Conservation (phyloP, 495 filamentous ascomycete species). For the Clohesyomyces aquaticus region DNA sequence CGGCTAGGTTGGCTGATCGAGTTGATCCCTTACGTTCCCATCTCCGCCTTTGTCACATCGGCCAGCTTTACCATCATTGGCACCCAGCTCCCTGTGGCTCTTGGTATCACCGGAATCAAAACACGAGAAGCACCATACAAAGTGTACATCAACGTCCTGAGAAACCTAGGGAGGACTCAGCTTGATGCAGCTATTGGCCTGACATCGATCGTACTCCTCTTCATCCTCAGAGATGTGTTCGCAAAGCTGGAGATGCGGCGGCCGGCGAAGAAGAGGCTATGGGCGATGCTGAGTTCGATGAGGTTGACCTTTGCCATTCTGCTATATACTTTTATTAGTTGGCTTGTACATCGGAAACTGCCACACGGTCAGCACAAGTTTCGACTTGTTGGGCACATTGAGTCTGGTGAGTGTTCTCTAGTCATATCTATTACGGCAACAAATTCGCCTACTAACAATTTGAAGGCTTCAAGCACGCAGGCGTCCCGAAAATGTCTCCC, state of each 20-base stretch:
- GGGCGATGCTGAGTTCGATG: conserved; percentile 14
- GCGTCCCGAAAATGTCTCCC: conserved; percentile 10
- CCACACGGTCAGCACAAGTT: conserved; percentile 5
- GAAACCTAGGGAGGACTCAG: neutral
- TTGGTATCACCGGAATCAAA: conserved; percentile 23
- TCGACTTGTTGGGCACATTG: conserved; percentile 19
- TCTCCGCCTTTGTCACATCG: conserved; percentile 25
- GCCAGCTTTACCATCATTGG: conserved; percentile 23
- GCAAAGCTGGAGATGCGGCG: conserved; percentile 13
- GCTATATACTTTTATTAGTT: conserved; percentile 24
- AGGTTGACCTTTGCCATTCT: conserved; percentile 18
- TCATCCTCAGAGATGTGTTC: conserved; percentile 1
- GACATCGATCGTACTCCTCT: conserved; percentile 21
- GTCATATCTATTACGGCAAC: neutral
- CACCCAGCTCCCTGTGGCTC: conserved; percentile 16
- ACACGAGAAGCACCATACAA: conserved; percentile 18
- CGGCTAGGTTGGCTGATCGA: conserved; percentile 27
- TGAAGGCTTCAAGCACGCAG: conserved; percentile 19
- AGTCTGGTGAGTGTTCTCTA: conserved; percentile 1
- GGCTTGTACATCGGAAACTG: conserved; percentile 16
- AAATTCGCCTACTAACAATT: neutral
- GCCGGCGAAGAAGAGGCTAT: conserved; percentile 14
- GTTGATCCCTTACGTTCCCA: conserved; percentile 24
- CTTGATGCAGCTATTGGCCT: conserved; percentile 18
- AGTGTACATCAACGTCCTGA: conserved; percentile 9